A percentile compares a stretch with the other conserved stretches of the same genome.
phyloP scores from a whole-genome alignment of 257 asterid genomes.

The Scutellaria baicalensis region DNA sequence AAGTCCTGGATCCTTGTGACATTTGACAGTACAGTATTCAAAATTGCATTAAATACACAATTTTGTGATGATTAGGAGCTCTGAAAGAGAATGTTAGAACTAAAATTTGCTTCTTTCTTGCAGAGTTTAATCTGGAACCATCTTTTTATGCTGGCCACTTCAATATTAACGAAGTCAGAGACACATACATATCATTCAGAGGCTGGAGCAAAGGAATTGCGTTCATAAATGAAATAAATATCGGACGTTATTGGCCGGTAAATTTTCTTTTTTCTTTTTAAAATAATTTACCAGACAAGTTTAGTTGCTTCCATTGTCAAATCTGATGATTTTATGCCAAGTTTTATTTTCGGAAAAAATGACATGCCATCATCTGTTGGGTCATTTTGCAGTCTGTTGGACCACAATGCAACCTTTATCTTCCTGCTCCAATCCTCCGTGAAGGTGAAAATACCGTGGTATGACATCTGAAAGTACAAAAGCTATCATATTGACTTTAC shows the following conservation, averaged over 20 bases:
- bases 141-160: slow-evolving; percentile 65
- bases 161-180: slow-evolving; percentile 43
- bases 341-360: neutral
- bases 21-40: neutral
- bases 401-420: slow-evolving; percentile 89
- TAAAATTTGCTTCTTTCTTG: slow-evolving; percentile 8
- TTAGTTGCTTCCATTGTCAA: neutral
- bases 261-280: neutral
- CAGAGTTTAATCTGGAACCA: slow-evolving; percentile 52
- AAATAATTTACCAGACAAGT: neutral
- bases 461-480: slow-evolving; percentile 12
- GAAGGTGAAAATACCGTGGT: slow-evolving; percentile 72
- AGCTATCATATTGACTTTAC: neutral
- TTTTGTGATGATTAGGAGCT: neutral
- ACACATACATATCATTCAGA: slow-evolving; percentile 70
- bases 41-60: neutral
- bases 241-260: slow-evolving; percentile 99
- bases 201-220: slow-evolving; percentile 96
- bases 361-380: slow-evolving; percentile 2
- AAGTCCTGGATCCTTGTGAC: slow-evolving; percentile 15
- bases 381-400: slow-evolving; percentile 62
- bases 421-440: slow-evolving; percentile 81
- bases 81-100: neutral
- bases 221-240: slow-evolving; percentile 56
- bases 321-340: neutral